phyloP scores from a whole-genome alignment of 2,329 filamentous ascomycete species.

The Alternaria longipes region DNA sequence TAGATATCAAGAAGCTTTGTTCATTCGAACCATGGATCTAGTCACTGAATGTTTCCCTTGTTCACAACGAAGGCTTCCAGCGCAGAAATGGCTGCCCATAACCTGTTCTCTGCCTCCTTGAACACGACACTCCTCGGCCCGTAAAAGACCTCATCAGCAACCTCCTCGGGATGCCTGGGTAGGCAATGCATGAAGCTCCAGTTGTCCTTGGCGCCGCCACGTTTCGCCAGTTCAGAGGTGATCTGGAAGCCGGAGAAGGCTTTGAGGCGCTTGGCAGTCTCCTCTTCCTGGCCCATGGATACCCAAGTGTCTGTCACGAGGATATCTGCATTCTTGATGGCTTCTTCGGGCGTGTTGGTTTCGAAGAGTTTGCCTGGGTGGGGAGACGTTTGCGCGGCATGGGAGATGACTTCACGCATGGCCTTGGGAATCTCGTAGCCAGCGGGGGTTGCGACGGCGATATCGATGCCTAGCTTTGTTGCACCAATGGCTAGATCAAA shows the following conservation, averaged over 20 bases:
- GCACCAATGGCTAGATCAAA: conserved; percentile 91
- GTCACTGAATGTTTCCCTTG: conserved; percentile 75
- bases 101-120: conserved; percentile 89
- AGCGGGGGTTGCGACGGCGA: conserved; percentile 85
- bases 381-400: conserved; percentile 65
- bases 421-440: conserved; percentile 81
- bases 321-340: conserved; percentile 83
- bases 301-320: conserved; percentile 98
- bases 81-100: conserved; percentile 88
- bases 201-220: conserved; percentile 82
- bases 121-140: conserved; percentile 86
- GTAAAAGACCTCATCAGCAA: conserved; percentile 95
- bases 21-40: conserved; percentile 41
- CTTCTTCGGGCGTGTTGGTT: conserved; percentile 84
- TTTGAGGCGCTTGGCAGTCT: conserved; percentile 77
- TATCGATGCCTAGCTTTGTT: conserved; percentile 84
- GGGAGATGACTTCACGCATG: conserved; percentile 77
- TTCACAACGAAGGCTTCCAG: conserved; percentile 94
- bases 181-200: conserved; percentile 99
- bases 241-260: conserved; percentile 93
- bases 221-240: conserved; percentile 81
- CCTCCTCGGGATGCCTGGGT: conserved; percentile 90
- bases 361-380: conserved; percentile 74
- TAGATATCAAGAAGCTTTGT: neutral
- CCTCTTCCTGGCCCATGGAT: conserved; percentile 95